Conservation (phyloP, 805 yeast species). For the Lachancea sp. region DNA sequence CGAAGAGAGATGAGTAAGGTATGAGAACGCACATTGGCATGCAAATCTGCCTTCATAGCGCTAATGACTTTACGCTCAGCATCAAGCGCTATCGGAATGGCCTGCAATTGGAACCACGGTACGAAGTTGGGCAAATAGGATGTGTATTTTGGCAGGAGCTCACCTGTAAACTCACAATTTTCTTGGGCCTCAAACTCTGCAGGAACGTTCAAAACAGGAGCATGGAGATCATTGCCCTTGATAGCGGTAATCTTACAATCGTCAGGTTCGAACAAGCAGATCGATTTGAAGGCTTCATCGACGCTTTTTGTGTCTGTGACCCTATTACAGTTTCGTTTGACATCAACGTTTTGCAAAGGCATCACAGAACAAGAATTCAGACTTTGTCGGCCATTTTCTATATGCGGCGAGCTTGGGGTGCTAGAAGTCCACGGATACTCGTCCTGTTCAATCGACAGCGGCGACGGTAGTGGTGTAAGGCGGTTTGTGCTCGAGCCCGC, state of each 20-base stretch:
- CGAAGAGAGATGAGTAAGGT: conserved; percentile 33
- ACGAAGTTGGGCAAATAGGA: conserved; percentile 26
- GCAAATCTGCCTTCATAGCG: conserved; percentile 49
- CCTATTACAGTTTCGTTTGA: conserved; percentile 25
- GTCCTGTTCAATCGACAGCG: conserved; percentile 33
- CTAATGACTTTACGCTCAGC: conserved; percentile 42
- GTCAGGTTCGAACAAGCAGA: conserved; percentile 4
- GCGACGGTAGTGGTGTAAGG: conserved; percentile 33
- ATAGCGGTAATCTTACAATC: background rate
- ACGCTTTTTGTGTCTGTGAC: conserved; percentile 24
- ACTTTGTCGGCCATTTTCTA: conserved; percentile 2
- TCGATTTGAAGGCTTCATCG: conserved; percentile 22
- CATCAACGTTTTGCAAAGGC: conserved; percentile 5
- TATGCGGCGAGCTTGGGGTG: conserved; percentile 24
- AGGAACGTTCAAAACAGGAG: conserved; percentile 7
- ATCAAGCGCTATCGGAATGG: conserved; percentile 46
- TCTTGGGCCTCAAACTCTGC: background rate
- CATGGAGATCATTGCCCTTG: conserved; percentile 2
- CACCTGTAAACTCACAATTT: conserved; percentile 4
- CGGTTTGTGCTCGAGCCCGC: conserved; percentile 10
- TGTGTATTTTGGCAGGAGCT: conserved; percentile 26
- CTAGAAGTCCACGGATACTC: conserved; percentile 37
- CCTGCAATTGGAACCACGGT: conserved; percentile 40
- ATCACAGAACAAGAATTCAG: background rate
- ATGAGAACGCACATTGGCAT: conserved; percentile 18